A percentile compares a stretch with the other conserved stretches of the same genome.
Conservation (phyloP, 1,139 yeast species). For the Kodamaea sp. region DNA sequence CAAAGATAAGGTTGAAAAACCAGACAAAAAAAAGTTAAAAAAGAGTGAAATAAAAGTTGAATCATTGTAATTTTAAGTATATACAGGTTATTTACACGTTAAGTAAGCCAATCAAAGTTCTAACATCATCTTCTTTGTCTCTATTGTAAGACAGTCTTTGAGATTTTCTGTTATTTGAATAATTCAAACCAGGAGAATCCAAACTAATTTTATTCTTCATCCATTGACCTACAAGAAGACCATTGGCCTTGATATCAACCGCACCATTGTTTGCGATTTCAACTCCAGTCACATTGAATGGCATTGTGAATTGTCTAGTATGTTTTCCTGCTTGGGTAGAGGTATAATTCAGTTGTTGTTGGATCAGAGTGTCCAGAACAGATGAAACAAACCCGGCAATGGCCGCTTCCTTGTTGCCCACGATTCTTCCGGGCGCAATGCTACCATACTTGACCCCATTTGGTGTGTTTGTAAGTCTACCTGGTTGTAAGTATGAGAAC, state of each 20-base stretch:
- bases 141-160: no score
- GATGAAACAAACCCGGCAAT: constrained; percentile 71
- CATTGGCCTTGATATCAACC: constrained; percentile 39
- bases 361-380: constrained; percentile 35
- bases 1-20: constrained; percentile 20
- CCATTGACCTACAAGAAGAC: constrained; percentile 42
- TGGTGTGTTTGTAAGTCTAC: constrained; percentile 71
- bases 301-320: constrained; percentile 43
- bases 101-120: no score
- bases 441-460: constrained; percentile 61
- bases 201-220: constrained; percentile 25
- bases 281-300: constrained; percentile 41
- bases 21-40: constrained; percentile 9
- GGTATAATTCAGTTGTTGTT: constrained; percentile 41
- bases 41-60: no score
- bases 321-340: constrained; percentile 43
- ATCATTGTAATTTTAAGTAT: no score
- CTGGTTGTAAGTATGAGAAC: constrained; percentile 64
- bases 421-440: constrained; percentile 68
- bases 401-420: constrained; percentile 55
- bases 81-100: no score
- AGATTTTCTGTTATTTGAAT: no score
- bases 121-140: no score
- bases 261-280: constrained; percentile 37
- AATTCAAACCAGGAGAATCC: constrained; percentile 12